Base-by-base conservation (phyloP, 768 basidiomycete species). In the Hydnomerulius pinastri region DNA sequence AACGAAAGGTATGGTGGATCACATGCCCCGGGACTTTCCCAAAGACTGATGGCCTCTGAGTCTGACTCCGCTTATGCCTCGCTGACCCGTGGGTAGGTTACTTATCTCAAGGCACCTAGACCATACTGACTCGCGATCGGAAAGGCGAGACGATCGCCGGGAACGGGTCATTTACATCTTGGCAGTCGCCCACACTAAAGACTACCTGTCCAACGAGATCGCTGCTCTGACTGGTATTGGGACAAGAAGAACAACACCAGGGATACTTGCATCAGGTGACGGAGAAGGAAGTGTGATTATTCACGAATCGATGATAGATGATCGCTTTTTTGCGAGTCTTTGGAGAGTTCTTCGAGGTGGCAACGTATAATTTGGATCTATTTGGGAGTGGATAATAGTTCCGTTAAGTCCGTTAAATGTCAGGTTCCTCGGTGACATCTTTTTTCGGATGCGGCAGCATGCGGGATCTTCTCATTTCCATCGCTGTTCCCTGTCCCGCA, bases 391-490 rank as follows among this genome's bases (percentile, higher is more conserved):
- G 50, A 41, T 43, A 51, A 36, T 42, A 35, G 39, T 38, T 33
- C 55, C 55, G 55, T 50, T 56, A 56, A 56, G 47, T 54, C 55
- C 55, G 55, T 54, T 46, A 50, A 33, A 46, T 49, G 55, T 56
- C 55, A 56, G 53, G 48, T 56, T 46, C 55, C 55, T 54, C 53
- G 52, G 46, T 54, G 55, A 44, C 55, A 44, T 56, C 55, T 56
- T 56, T 56, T 56, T 54, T 50, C 53, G 52, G 55, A 54, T 39
- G 43, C 53, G 50, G 50, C 36, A 39, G 48, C 38, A 46, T 41
- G 51, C 50, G 54, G 44, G 48, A 46, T 46, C 44, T 48, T 54
- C 54, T 46, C 42, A 32, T 47, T 44, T 40, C 41, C 38, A 43
- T 43, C 27, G 36, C 30, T 40, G 43, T 44, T 28, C 50, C 18